Conservation (phyloP, 345 rosid species). For the Leavenworthia alabamica region DNA sequence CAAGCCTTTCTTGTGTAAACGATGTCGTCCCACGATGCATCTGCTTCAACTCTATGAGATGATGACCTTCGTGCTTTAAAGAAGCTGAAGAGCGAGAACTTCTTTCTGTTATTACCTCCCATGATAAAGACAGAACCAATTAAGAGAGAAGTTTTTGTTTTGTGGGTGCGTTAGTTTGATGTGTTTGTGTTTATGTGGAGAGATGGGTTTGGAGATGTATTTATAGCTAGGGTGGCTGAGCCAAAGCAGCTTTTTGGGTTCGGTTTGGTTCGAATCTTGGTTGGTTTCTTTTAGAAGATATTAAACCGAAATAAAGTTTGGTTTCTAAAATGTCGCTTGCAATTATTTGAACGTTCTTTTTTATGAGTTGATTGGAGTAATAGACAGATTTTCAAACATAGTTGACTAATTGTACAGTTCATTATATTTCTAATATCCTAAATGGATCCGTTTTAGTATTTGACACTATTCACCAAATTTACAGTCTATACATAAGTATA, state of each 20-base stretch:
- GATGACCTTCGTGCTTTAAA: slow-evolving; percentile 34
- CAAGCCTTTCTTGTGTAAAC: slow-evolving; percentile 31
- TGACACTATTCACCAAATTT: no score
- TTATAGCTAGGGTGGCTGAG: slow-evolving; percentile 15
- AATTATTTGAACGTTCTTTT: background rate
- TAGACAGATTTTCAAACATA: no score
- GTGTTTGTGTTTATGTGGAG: slow-evolving; percentile 9
- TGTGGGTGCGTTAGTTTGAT: background rate
- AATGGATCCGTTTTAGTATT: no score
- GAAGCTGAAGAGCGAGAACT: slow-evolving; percentile 35
- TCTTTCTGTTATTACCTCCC: slow-evolving; percentile 36
- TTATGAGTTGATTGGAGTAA: no score
- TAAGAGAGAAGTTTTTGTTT: background rate
- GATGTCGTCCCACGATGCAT: slow-evolving; percentile 19
- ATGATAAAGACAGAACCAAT: slow-evolving; percentile 4
- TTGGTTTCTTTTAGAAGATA: background rate
- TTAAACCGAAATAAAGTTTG: slow-evolving; percentile 1
- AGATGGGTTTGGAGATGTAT: slow-evolving; percentile 6
- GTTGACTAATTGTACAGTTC: no score
- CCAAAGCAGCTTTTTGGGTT: slow-evolving; percentile 12
- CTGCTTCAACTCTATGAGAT: slow-evolving; percentile 21
- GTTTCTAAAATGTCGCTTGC: background rate
- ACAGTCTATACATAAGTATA: no score
- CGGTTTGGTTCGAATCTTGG: slow-evolving; percentile 24
- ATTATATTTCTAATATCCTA: no score